Evolutionary conservation across 345 rosid species (phyloP).

Genomic region (Hibiscus trionum): DNA sequence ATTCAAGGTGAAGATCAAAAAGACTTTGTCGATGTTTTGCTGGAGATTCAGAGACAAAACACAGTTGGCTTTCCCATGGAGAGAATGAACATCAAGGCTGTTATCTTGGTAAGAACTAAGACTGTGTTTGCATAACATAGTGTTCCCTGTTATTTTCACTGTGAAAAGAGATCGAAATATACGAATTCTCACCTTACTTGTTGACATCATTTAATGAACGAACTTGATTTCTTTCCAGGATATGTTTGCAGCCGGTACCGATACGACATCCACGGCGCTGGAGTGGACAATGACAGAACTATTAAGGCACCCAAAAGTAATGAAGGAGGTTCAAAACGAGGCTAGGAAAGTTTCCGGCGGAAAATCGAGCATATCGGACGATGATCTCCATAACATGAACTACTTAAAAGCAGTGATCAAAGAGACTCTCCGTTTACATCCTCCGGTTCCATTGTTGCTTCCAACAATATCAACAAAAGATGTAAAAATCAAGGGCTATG

Average conservation of each 20-base stretch:
- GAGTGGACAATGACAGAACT: conserved; percentile 48
- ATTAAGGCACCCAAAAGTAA: conserved; percentile 21
- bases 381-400: conserved; percentile 18
- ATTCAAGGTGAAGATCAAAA: background rate
- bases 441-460: conserved; percentile 34
- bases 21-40: conserved; percentile 28
- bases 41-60: conserved; percentile 26
- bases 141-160: background rate
- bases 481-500: conserved; percentile 18
- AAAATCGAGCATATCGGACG: conserved; percentile 15
- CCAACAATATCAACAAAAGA: conserved; percentile 25
- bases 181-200: no score
- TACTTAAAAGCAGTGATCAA: conserved; percentile 36
- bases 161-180: background rate
- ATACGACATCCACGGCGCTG: conserved; percentile 24
- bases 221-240: conserved; percentile 17
- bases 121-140: background rate
- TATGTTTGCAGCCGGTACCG: conserved; percentile 34
- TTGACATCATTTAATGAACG: background rate
- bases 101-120: conserved; percentile 30
- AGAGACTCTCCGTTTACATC: conserved; percentile 37
- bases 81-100: conserved; percentile 28
- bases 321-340: conserved; percentile 28
- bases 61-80: conserved; percentile 21
- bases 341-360: conserved; percentile 10